Base-by-base conservation (phyloP, 2,329 filamentous ascomycete genomes). In the Venturiaceae sp. region DNA sequence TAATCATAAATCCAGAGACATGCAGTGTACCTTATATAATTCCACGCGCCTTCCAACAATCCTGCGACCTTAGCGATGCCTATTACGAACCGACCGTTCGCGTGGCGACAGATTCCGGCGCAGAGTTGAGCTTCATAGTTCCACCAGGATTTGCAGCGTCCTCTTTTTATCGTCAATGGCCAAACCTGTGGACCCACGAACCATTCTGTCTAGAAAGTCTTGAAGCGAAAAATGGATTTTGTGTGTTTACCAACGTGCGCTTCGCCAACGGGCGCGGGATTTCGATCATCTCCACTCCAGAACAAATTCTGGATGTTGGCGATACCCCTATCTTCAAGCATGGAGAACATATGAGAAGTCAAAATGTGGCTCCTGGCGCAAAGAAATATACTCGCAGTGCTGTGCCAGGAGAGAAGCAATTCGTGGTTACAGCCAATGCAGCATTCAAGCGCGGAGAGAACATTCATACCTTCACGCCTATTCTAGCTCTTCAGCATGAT, bases 181-280 rank as follows among this genome's bases (percentile, higher is more conserved):
- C 55, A 32, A 47, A 47, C 28, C 19, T 52, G 7, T 59, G 58
- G 58, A 53, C 58, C 3, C 53, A 58, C 28, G 46, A 58, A 47
- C 58, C 58, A 14, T 46, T 28, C 33, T 59, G 58, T 26, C 14
- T 59, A 13, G 36, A 52, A 34, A 59, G 53, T 30, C 6, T 47
- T 9, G 23, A 59, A 21, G 58, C 41, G 6, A 34, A 47, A 21
- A 32, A 59, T 19, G 26, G n/a, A 14, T 58, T 57, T 33, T 60
- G 58, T 44, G 55, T 60, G 6, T 60, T 52, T 23, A 60, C 58
- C 6, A 59, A 41, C 46, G 34, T 56, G 19, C 28, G 26, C 5
- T 60, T 59, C 33, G 58, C 58, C 16, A 30, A 37, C n/a, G 58
- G 58, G 19, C 55, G 58, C 5, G 58, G 58, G 1, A 50, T 60